Evolutionary conservation across 805 yeast genomes (phyloP).

Genomic region (Hanseniaspora lachancei): DNA sequence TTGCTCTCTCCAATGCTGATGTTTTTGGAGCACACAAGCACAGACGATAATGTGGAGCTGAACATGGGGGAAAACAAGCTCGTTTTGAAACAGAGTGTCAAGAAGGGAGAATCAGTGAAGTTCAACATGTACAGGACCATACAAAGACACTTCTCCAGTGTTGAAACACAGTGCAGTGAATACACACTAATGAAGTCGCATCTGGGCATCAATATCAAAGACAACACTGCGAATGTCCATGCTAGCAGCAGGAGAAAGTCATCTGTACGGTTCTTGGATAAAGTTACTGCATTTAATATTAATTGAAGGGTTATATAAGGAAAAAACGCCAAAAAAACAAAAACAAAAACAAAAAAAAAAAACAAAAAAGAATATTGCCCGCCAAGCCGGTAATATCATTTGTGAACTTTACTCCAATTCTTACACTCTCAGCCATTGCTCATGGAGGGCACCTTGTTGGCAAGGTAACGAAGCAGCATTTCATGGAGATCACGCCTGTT

Average conservation of each 20-base stretch:
- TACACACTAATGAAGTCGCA: constrained; percentile 25
- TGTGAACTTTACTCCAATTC: too few relatives aligned
- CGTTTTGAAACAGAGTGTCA: neutral
- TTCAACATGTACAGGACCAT: neutral
- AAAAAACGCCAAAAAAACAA: neutral
- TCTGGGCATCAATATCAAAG: constrained; percentile 38
- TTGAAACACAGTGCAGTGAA: neutral
- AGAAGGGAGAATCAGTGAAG: neutral
- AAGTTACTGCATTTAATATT: constrained; percentile 40
- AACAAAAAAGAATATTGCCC: too few relatives aligned
- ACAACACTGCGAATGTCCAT: neutral
- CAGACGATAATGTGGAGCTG: neutral
- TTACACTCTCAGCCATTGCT: neutral
- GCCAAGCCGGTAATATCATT: too few relatives aligned
- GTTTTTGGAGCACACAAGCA: neutral
- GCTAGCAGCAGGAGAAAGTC: constrained; percentile 36
- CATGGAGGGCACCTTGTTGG: constrained; percentile 33
- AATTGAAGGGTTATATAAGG: constrained; percentile 14
- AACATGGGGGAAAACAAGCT: neutral
- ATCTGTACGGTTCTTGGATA: constrained; percentile 53
- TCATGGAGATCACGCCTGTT: constrained; percentile 72
- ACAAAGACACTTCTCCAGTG: neutral
- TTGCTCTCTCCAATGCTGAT: neutral
- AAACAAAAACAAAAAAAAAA: neutral
- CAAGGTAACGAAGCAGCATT: constrained; percentile 62